Conservation (phyloP, 371 early-diverging fungal genomes). For the Zychaea mexicana region DNA sequence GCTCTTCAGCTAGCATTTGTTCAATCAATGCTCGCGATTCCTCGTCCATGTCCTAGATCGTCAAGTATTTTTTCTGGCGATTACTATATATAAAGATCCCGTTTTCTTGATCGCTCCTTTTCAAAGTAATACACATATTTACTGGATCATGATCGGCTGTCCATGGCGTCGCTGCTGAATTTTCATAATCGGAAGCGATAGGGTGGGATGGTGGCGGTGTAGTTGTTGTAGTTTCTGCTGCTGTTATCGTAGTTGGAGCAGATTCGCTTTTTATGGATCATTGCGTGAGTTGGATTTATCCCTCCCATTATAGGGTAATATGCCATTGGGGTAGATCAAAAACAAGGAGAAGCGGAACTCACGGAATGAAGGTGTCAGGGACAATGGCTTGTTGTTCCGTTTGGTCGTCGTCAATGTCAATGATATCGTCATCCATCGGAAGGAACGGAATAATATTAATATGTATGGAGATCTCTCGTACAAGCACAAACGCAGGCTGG, state of each 20-base stretch:
- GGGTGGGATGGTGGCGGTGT: too few species aligned
- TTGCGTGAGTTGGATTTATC: not conserved
- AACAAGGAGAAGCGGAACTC: not conserved
- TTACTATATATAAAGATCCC: too few species aligned
- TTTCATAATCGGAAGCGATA: too few species aligned
- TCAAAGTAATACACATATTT: not conserved
- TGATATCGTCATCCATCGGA: constrained; percentile 22
- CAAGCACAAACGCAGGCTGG: too few species aligned
- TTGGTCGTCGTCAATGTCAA: constrained; percentile 34
- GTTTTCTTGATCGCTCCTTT: not conserved
- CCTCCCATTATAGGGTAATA: too few species aligned
- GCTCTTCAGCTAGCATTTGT: constrained; percentile 74
- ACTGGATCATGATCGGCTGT: not conserved
- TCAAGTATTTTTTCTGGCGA: too few species aligned
- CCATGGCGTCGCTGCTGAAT: not conserved
- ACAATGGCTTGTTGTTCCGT: not conserved
- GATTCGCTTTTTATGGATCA: too few species aligned
- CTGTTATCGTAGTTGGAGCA: too few species aligned
- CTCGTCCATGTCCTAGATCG: constrained; percentile 55
- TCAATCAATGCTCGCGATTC: constrained; percentile 63
- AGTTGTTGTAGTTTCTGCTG: too few species aligned
- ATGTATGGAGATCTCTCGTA: too few species aligned
- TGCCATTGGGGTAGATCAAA: too few species aligned
- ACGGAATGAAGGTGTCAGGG: not conserved
- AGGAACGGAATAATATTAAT: not conserved